phyloP scores from a whole-genome alignment of 2,329 filamentous ascomycete species.

The Davidsoniella virescens region DNA sequence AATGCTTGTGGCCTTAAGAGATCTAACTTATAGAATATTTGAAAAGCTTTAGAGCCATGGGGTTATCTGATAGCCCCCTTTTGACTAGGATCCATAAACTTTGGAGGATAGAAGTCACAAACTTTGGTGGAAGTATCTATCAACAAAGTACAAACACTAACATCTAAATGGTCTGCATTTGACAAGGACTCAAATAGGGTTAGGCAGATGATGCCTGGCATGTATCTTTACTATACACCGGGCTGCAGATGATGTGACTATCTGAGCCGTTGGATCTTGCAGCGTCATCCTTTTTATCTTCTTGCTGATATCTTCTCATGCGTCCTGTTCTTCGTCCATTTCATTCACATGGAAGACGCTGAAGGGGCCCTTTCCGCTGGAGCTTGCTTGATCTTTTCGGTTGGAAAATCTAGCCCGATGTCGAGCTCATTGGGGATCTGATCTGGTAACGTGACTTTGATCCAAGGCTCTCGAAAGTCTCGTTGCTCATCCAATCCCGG shows the following conservation, averaged over 20 bases:
- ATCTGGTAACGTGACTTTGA: constrained; percentile 14
- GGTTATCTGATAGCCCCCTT: not conserved
- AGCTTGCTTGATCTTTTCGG: constrained; percentile 3
- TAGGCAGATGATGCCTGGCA: no score
- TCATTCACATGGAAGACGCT: no score
- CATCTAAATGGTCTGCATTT: no score
- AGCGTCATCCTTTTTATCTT: no score
- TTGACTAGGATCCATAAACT: not conserved
- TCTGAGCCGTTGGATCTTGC: no score
- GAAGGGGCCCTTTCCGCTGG: no score
- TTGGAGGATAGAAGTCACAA: not conserved
- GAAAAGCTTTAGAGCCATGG: not conserved
- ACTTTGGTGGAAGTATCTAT: not conserved
- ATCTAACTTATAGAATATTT: not conserved
- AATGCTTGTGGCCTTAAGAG: no score
- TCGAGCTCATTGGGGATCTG: constrained; percentile 18
- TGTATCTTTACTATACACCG: no score
- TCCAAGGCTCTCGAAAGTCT: constrained; percentile 21
- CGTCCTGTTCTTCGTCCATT: no score
- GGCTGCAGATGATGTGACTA: no score
- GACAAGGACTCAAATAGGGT: no score
- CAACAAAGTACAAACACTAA: not conserved
- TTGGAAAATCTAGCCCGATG: not conserved
- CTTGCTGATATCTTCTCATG: no score
- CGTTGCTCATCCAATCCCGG: constrained; percentile 20